A percentile compares a stretch with the other conserved stretches of the same genome.
Evolutionary conservation across 305 asterid genomes (phyloP).

Genomic region (Andrographis paniculata): DNA sequence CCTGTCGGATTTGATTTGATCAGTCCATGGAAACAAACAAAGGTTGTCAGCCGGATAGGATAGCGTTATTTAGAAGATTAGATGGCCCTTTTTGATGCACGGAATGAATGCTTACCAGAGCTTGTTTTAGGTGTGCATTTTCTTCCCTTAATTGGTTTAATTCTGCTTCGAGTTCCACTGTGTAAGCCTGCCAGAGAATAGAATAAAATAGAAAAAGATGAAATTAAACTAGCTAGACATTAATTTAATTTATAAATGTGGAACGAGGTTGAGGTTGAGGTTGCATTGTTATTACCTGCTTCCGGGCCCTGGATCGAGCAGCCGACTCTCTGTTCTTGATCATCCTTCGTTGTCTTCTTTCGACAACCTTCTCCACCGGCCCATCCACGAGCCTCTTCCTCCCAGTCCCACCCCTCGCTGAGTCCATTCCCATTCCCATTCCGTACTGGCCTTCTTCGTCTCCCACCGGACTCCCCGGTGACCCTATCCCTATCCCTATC

Average conservation of each 20-base stretch:
- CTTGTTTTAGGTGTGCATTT: conserved; percentile 53
- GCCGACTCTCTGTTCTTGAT: conserved; percentile 72
- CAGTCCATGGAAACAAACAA: not conserved
- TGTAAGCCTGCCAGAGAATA: conserved; percentile 44
- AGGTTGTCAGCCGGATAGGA: too few species aligned
- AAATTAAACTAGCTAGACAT: too few species aligned
- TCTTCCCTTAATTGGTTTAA: conserved; percentile 79
- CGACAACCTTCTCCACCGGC: conserved; percentile 52
- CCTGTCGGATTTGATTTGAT: conserved; percentile 15
- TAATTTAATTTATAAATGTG: not conserved
- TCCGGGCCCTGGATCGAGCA: conserved; percentile 72
- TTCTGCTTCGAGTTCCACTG: conserved; percentile 87
- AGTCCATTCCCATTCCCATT: conserved; percentile 35
- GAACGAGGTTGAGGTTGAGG: too few species aligned
- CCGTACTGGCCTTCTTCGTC: conserved; percentile 43
- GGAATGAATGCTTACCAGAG: conserved; percentile 35
- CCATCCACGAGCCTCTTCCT: conserved; percentile 43
- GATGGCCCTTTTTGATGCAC: not conserved
- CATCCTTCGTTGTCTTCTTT: conserved; percentile 51
- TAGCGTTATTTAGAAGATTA: too few species aligned
- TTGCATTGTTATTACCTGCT: too few species aligned
- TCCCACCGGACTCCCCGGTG: conserved; percentile 59
- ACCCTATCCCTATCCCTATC: conserved; percentile 39
- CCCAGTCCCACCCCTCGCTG: conserved; percentile 28
- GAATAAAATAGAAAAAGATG: not conserved